phyloP scores from a whole-genome alignment of 2,329 filamentous ascomycete genomes.

The Ceratocystis papillata region DNA sequence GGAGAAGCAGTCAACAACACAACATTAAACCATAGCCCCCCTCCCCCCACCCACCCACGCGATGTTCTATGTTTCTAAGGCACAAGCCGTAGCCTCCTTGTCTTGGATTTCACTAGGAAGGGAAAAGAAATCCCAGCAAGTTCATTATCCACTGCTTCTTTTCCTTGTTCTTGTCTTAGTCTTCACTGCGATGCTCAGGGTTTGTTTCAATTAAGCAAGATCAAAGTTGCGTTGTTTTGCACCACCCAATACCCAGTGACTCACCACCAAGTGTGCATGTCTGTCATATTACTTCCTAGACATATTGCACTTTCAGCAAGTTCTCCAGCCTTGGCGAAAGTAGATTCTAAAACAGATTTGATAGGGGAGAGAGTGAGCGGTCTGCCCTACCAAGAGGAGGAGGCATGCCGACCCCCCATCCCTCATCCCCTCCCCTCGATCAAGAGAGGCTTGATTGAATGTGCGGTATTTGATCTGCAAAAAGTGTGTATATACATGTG shows the following conservation, averaged over 20 bases:
- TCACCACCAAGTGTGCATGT: no score
- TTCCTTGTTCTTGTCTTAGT: not conserved
- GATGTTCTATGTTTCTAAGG: not conserved
- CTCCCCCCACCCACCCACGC: no score
- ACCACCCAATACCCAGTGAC: no score
- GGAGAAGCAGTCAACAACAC: no score
- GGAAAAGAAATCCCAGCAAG: not conserved
- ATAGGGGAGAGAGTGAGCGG: not conserved
- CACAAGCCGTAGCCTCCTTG: not conserved
- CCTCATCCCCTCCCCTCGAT: no score
- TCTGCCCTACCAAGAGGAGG: no score
- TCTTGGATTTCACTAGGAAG: not conserved
- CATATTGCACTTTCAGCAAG: not conserved
- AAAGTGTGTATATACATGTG: not conserved
- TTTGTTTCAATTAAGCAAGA: no score
- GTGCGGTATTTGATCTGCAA: not conserved
- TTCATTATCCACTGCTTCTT: not conserved
- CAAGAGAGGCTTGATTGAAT: not conserved
- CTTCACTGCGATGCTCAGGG: no score
- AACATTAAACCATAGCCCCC: no score
- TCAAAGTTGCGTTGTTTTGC: no score
- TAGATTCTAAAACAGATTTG: not conserved
- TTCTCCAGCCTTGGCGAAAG: not conserved
- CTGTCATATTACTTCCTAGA: no score
- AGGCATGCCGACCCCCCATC: no score